Conservation (phyloP, 495 filamentous ascomycete genomes). For the Penicillium parvum region DNA sequence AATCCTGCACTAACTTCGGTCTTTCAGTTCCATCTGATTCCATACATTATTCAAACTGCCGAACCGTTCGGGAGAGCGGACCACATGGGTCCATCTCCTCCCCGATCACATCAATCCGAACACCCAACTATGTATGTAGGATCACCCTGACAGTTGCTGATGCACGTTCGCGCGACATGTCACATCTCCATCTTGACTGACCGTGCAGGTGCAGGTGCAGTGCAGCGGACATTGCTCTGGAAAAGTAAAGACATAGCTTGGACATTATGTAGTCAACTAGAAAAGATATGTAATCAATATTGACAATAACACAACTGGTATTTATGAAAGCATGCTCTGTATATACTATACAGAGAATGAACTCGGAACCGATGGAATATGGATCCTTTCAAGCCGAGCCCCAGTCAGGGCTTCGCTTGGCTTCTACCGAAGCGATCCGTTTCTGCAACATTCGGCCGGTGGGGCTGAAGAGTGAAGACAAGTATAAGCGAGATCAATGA, state of each 20-base stretch:
- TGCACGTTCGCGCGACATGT: too few species aligned
- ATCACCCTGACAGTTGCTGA: constrained; percentile 1
- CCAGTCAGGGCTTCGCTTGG: neutral
- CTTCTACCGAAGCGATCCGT: neutral
- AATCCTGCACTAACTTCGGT: too few species aligned
- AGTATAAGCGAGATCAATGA: too few species aligned
- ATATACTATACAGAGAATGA: neutral
- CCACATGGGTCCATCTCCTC: neutral
- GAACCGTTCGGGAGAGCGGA: neutral
- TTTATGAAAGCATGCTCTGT: too few species aligned
- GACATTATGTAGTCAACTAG: too few species aligned
- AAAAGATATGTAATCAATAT: too few species aligned
- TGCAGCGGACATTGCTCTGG: neutral
- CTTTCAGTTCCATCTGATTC: too few species aligned
- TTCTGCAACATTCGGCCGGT: neutral
- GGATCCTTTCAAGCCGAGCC: neutral
- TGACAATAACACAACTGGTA: neutral
- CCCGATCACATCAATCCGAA: too few species aligned
- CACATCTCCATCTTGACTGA: neutral
- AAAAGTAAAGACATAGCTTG: too few species aligned
- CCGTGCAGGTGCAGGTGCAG: neutral
- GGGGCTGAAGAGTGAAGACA: too few species aligned
- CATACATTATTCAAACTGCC: neutral
- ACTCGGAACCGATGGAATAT: neutral
- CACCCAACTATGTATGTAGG: too few species aligned